phyloP scores from a whole-genome alignment of 2,329 filamentous ascomycete genomes.

The Colletotrichum endophyticum region DNA sequence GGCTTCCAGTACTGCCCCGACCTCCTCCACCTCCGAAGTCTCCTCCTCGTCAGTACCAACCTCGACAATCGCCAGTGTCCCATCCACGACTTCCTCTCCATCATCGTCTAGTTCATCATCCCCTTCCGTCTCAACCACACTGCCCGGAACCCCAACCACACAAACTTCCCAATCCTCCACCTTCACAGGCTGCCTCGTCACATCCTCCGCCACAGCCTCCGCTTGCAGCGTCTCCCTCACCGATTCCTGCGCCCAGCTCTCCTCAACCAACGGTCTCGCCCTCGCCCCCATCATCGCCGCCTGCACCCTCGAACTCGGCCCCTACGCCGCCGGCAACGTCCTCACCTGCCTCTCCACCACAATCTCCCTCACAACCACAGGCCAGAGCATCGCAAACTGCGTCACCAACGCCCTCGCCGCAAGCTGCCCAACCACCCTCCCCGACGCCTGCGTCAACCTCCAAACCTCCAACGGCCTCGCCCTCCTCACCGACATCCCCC shows the following conservation, averaged over 20 bases:
- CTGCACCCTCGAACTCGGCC: slow-evolving; percentile 16
- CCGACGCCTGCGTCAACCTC: not conserved
- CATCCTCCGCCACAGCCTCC: not conserved
- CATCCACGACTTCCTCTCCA: not conserved
- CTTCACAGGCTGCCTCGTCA: not conserved
- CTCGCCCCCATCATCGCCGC: slow-evolving; percentile 6
- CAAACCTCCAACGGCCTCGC: not conserved
- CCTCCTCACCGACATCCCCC: not conserved
- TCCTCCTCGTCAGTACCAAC: not conserved
- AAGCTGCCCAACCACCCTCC: not conserved
- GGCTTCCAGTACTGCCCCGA: not conserved
- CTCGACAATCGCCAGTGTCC: not conserved
- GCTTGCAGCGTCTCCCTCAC: slow-evolving; percentile 1
- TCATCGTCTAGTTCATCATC: not conserved
- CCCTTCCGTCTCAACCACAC: not conserved
- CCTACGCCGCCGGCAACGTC: slow-evolving; percentile 13
- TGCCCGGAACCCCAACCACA: not conserved
- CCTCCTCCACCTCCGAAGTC: not conserved
- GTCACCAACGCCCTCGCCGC: not conserved
- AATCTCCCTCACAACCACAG: not conserved
- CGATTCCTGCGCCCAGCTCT: slow-evolving; percentile 7
- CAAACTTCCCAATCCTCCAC: not conserved
- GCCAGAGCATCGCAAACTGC: not conserved
- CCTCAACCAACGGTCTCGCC: slow-evolving; percentile 2
- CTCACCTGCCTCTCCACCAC: slow-evolving; percentile 1